Evolutionary conservation across 495 filamentous ascomycete genomes (phyloP).

Genomic region (Trichoderma erinaceum): DNA sequence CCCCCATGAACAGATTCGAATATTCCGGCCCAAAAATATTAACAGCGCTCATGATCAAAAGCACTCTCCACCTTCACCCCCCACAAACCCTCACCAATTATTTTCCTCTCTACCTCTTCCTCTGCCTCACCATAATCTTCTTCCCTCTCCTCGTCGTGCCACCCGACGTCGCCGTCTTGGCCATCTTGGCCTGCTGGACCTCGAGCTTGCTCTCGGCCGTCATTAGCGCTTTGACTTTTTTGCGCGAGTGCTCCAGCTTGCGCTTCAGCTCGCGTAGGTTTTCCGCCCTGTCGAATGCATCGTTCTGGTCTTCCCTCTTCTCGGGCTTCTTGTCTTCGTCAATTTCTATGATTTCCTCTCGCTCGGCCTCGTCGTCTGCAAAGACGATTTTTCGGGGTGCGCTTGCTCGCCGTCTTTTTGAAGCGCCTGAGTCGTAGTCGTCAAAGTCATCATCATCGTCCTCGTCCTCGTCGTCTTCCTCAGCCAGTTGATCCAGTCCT

Average conservation of each 20-base stretch:
- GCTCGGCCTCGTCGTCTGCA: conserved; percentile 32
- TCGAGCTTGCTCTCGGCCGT: conserved; percentile 73
- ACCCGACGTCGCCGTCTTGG: conserved; percentile 61
- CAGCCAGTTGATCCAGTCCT: conserved; percentile 24
- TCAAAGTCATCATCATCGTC: conserved; percentile 29
- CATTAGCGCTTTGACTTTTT: conserved; percentile 62
- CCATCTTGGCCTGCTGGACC: conserved; percentile 56
- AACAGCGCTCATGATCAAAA: conserved; percentile 16
- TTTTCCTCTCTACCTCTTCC: conserved; percentile 58
- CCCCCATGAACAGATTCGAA: not conserved
- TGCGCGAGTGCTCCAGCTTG: conserved; percentile 58
- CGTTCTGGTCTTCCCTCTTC: conserved; percentile 29
- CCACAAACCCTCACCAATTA: too few species aligned
- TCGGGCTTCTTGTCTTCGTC: conserved; percentile 32
- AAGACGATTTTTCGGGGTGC: conserved; percentile 38
- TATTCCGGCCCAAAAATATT: conserved; percentile 17
- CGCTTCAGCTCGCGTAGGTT: conserved; percentile 35
- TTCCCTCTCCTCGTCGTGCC: conserved; percentile 74
- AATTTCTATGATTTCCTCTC: conserved; percentile 34
- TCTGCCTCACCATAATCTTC: conserved; percentile 75
- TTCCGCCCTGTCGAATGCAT: conserved; percentile 39
- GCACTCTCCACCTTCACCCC: conserved; percentile 10
- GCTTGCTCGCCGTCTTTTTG: conserved; percentile 20
- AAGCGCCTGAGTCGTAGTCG: conserved; percentile 21
- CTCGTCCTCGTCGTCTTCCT: conserved; percentile 21